A percentile compares a stretch with the other conserved stretches of the same genome.
Conservation (phyloP, 192 early-diverging fungal genomes). For the Kappamyces sp. region DNA sequence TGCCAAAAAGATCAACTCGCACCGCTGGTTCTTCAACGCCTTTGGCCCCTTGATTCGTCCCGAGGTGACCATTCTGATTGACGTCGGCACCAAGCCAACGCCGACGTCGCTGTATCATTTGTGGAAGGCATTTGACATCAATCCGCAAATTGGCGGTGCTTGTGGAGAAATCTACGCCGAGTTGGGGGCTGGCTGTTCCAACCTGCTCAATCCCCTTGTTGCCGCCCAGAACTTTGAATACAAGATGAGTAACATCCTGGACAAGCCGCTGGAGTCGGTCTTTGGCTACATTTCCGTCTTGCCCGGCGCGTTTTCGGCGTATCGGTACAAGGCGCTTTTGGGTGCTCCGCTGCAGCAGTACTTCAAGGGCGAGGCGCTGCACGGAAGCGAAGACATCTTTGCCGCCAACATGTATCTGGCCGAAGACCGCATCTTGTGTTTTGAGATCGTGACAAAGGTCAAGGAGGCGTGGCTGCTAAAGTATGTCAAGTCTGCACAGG, state of each 20-base stretch:
- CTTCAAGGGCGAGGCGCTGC: slow-evolving; percentile 67
- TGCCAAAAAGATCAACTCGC: slow-evolving; percentile 79
- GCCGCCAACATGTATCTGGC: slow-evolving; percentile 64
- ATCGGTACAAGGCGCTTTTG: slow-evolving; percentile 66
- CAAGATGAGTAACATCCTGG: slow-evolving; percentile 84
- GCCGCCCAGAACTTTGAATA: slow-evolving; percentile 82
- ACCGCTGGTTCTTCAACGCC: slow-evolving; percentile 76
- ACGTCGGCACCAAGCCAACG: slow-evolving; percentile 76
- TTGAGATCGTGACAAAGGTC: slow-evolving; percentile 70
- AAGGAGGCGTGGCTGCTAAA: slow-evolving; percentile 60
- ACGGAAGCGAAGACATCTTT: slow-evolving; percentile 52
- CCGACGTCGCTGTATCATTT: slow-evolving; percentile 64
- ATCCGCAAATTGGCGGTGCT: slow-evolving; percentile 62
- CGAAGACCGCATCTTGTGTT: slow-evolving; percentile 75
- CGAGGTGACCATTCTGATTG: slow-evolving; percentile 45
- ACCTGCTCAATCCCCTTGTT: slow-evolving; percentile 65
- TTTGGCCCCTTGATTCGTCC: slow-evolving; percentile 61
- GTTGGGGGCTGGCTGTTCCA: slow-evolving; percentile 46
- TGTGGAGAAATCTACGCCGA: slow-evolving; percentile 71
- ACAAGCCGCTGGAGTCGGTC: slow-evolving; percentile 77
- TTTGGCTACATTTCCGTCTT: slow-evolving; percentile 95
- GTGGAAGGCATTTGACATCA: slow-evolving; percentile 74
- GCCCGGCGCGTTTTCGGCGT: slow-evolving; percentile 80
- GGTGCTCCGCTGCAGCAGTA: slow-evolving; percentile 65
- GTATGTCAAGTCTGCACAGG: slow-evolving; percentile 61